Evolutionary conservation across 768 basidiomycete species (phyloP).

Genomic region (Termitomyces sp.): DNA sequence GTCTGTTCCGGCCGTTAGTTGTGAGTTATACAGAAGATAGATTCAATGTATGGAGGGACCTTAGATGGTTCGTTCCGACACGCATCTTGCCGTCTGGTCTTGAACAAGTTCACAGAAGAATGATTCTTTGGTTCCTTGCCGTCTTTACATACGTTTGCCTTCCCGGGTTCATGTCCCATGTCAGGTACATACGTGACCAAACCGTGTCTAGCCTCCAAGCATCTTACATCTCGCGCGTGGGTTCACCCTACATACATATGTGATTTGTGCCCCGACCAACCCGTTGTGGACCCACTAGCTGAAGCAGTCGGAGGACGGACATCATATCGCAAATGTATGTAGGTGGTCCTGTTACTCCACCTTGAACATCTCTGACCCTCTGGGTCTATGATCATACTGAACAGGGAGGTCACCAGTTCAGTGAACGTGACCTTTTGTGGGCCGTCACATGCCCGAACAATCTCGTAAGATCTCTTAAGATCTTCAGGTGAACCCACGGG

Average conservation of each 20-base stretch:
- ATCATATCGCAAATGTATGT: neutral
- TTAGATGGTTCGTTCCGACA: neutral
- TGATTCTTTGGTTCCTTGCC: neutral
- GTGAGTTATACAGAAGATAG: neutral
- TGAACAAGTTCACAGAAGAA: neutral
- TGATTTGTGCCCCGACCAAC: too few species aligned
- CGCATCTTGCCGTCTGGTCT: neutral
- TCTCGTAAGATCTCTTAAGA: neutral
- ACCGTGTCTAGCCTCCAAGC: neutral
- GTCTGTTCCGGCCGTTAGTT: neutral
- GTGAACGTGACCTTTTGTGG: conserved; percentile 14
- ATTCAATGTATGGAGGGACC: neutral
- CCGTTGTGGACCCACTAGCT: neutral
- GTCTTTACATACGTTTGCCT: neutral
- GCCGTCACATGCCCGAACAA: conserved; percentile 4
- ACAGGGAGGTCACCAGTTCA: neutral
- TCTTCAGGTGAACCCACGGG: neutral
- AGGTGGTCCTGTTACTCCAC: neutral
- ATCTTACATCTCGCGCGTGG: too few species aligned
- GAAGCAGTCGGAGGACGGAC: neutral
- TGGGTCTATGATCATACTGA: too few species aligned
- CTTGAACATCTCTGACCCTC: neutral
- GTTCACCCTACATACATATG: neutral
- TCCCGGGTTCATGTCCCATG: neutral
- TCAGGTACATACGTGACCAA: neutral